Conservation (phyloP, 176 grass and related monocot species). For the Saccharum officinarum region DNA sequence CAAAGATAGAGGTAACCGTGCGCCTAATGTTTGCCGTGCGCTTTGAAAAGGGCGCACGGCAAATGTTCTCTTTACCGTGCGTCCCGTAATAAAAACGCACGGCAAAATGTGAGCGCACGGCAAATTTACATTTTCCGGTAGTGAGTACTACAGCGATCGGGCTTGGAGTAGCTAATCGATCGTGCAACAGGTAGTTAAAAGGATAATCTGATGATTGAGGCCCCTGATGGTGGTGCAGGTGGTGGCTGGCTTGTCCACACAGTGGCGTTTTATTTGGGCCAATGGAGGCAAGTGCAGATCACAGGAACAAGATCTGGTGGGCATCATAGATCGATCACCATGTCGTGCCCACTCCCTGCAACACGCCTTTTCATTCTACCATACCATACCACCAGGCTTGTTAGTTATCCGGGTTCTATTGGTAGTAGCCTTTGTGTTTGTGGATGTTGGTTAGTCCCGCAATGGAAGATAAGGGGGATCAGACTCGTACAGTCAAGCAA, state of each 20-base stretch:
- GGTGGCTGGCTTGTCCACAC: conserved; percentile 21
- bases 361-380: not conserved
- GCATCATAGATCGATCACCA: conserved; percentile 9
- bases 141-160: not conserved
- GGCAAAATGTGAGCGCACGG: too few relatives aligned
- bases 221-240: not conserved
- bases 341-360: not conserved
- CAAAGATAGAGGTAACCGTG: too few relatives aligned
- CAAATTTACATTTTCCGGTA: too few relatives aligned
- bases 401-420: not conserved
- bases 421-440: not conserved
- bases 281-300: conserved; percentile 28
- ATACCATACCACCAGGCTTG: not conserved
- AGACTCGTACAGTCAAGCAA: not conserved
- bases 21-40: too few relatives aligned
- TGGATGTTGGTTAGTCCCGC: not conserved
- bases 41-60: too few relatives aligned
- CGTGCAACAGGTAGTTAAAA: not conserved
- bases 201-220: conserved; percentile 21
- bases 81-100: too few relatives aligned
- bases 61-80: too few relatives aligned
- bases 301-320: conserved; percentile 23
- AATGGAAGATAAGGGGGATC: not conserved
- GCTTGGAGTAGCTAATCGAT: conserved; percentile 16
- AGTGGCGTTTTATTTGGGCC: conserved; percentile 16